Percentiles rank a stretch among this genome's conserved stretches.
Conservation (phyloP, 441 rosid genomes). For the Mallotus repandus region DNA sequence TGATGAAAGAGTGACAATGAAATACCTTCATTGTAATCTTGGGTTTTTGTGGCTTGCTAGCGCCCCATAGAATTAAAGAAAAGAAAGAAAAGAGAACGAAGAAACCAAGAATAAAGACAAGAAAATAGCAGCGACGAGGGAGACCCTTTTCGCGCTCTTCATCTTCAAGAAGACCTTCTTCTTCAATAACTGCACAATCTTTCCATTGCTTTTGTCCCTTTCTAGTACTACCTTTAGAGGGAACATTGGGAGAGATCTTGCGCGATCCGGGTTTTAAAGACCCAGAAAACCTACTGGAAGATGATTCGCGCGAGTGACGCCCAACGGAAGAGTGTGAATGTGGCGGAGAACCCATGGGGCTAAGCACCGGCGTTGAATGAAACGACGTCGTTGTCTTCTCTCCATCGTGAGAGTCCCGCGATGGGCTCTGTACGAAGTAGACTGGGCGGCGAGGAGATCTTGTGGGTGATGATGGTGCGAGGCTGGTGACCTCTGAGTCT, state of each 20-base stretch:
- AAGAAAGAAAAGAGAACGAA: conserved; percentile 73
- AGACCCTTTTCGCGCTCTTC: conserved; percentile 59
- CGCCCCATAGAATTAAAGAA: conserved; percentile 84
- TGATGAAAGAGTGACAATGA: neutral
- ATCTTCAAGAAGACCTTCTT: conserved; percentile 85
- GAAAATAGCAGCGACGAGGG: conserved; percentile 79
- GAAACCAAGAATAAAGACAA: conserved; percentile 75
- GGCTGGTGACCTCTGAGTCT: conserved; percentile 91
- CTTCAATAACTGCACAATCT: conserved; percentile 75
- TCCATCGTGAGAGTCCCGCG: conserved; percentile 95
- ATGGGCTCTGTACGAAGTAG: conserved; percentile 95
- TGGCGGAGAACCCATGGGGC: conserved; percentile 89
- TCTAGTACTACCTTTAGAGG: conserved; percentile 42
- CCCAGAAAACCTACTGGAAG: conserved; percentile 81
- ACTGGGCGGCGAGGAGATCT: conserved; percentile 88
- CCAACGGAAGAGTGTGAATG: conserved; percentile 91
- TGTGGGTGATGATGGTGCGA: conserved; percentile 75
- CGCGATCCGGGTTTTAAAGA: conserved; percentile 89
- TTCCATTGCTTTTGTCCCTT: conserved; percentile 70
- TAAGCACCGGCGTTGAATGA: conserved; percentile 89
- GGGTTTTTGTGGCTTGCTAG: conserved; percentile 83
- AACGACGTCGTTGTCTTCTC: conserved; percentile 90
- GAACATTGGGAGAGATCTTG: conserved; percentile 75
- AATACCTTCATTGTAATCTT: conserved; percentile 68
- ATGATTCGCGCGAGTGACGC: conserved; percentile 89